Conservation (phyloP, 2,329 filamentous ascomycete species). For the Aureobasidium sp. region DNA sequence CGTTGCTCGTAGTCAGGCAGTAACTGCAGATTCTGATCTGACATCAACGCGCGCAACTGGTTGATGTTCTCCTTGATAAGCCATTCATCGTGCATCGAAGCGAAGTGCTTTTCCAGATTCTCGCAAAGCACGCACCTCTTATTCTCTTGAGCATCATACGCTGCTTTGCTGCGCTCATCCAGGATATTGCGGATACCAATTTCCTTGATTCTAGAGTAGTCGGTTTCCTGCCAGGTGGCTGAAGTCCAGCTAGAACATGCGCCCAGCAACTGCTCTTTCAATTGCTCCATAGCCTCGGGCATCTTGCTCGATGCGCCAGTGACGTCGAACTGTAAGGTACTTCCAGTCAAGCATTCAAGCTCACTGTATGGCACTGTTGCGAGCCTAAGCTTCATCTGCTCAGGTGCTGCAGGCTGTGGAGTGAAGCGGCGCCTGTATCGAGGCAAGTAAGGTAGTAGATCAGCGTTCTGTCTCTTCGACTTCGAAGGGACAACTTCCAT, state of each 20-base stretch:
- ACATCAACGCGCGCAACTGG: slow-evolving; percentile 79
- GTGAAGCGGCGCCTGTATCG: slow-evolving; percentile 62
- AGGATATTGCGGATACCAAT: slow-evolving; percentile 73
- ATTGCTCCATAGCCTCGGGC: slow-evolving; percentile 48
- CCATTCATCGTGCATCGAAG: slow-evolving; percentile 96
- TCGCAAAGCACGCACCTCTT: slow-evolving; percentile 60
- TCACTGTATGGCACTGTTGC: slow-evolving; percentile 66
- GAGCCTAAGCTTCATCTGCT: slow-evolving; percentile 61
- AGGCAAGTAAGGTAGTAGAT: slow-evolving; percentile 76
- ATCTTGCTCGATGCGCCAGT: slow-evolving; percentile 33
- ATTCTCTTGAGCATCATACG: slow-evolving; percentile 55
- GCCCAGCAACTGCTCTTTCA: slow-evolving; percentile 60
- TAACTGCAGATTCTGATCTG: slow-evolving; percentile 91
- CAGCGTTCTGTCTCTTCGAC: slow-evolving; percentile 67
- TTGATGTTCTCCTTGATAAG: slow-evolving; percentile 89
- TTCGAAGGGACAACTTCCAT: slow-evolving; percentile 67
- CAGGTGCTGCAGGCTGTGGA: slow-evolving; percentile 57
- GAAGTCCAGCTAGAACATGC: slow-evolving; percentile 69
- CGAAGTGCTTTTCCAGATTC: slow-evolving; percentile 83
- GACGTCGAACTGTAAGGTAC: slow-evolving; percentile 37
- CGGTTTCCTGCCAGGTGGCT: slow-evolving; percentile 73
- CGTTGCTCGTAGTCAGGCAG: slow-evolving; percentile 96
- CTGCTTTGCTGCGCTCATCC: slow-evolving; percentile 60
- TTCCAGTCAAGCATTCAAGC: slow-evolving; percentile 77
- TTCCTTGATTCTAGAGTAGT: slow-evolving; percentile 75